phyloP scores from a whole-genome alignment of 257 asterid species.

The Solanum virginianum region DNA sequence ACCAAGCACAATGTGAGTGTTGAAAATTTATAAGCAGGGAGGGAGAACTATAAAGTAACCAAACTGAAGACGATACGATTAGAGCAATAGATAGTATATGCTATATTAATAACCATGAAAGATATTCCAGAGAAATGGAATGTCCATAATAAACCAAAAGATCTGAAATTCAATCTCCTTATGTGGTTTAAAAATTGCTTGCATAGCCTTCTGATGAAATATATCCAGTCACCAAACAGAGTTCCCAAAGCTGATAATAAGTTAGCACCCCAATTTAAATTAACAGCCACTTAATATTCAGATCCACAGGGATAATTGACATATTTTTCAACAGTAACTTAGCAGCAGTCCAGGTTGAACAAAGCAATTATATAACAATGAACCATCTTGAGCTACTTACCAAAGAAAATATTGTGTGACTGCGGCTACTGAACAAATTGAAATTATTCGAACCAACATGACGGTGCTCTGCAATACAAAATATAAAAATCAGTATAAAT shows the following conservation, averaged over 20 bases:
- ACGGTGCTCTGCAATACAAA: slow-evolving; percentile 84
- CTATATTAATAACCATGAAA: not conserved
- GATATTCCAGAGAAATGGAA: not conserved
- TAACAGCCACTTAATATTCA: not conserved
- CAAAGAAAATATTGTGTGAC: slow-evolving; percentile 96
- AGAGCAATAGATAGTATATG: not conserved
- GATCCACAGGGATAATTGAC: not conserved
- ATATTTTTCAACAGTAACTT: not conserved
- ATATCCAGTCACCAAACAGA: not conserved
- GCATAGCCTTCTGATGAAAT: not conserved
- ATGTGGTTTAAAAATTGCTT: not conserved
- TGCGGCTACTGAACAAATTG: slow-evolving; percentile 98
- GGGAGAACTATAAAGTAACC: not conserved
- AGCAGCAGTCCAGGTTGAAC: not conserved
- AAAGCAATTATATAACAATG: not conserved
- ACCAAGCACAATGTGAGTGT: not conserved
- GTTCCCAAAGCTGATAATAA: not conserved
- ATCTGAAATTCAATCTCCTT: not conserved
- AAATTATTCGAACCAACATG: slow-evolving; percentile 98
- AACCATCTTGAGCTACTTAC: slow-evolving; percentile 20
- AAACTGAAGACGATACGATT: not conserved
- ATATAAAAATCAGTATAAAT: slow-evolving; percentile 3
- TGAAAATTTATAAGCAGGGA: not conserved
- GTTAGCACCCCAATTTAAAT: not conserved
- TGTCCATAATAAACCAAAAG: not conserved